A percentile compares a stretch with the other conserved stretches of the same genome.
Conservation (phyloP, 805 yeast genomes). For the Pichia paraexigua region DNA sequence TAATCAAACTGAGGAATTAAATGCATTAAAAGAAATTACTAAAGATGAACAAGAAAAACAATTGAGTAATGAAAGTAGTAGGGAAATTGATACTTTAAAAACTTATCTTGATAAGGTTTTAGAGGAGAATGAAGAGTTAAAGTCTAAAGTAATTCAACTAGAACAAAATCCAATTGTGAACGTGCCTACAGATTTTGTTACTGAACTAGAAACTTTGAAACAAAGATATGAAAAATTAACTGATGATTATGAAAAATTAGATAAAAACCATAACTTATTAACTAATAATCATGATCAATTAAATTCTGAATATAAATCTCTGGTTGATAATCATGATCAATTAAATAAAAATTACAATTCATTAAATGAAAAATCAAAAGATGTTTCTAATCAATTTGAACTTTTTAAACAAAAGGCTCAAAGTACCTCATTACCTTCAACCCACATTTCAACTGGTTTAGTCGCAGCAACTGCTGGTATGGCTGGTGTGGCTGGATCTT, state of each 20-base stretch:
- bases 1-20: constrained; percentile 6
- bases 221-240: constrained; percentile 8
- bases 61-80: constrained; percentile 7
- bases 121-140: constrained; percentile 11
- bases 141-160: background rate
- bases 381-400: background rate
- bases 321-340: background rate
- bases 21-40: constrained; percentile 6
- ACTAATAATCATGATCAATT: background rate
- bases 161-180: background rate
- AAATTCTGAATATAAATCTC: background rate
- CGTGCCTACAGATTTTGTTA: background rate
- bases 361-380: background rate
- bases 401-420: background rate
- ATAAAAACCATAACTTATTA: constrained; percentile 2
- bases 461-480: background rate
- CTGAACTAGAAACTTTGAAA: constrained; percentile 3
- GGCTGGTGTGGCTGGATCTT: background rate
- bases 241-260: constrained; percentile 10
- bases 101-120: constrained; percentile 12
- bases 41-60: constrained; percentile 10
- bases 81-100: constrained; percentile 11
- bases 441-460: background rate
- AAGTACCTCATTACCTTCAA: background rate
- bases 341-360: background rate